Evolutionary conservation across 441 rosid genomes (phyloP), one percentile per base, ranked within the genome.

Genomic region (Isatis lusitanica): DNA sequence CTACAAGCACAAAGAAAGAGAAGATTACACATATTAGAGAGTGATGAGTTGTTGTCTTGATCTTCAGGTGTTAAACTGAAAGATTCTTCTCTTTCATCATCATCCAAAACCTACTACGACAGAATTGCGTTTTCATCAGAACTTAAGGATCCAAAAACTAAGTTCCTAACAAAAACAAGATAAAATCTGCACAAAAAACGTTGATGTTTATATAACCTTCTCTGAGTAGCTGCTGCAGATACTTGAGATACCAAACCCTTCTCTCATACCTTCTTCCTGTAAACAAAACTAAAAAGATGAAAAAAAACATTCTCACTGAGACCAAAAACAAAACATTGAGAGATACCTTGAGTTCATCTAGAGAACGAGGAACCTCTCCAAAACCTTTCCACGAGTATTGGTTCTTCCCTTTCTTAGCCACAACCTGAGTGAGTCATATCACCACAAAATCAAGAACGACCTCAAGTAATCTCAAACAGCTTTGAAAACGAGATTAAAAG

Each of bases 301-400:
- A 60, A 31, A 74, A 59, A 31, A 74, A 59, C 30, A 74, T 9
- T 30, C 39, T 44, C 53, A 31, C 9, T n/a, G 33, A 71, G 61
- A 50, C 0, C 7, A 35, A 15, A 1, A 39, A 39, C 13, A 43
- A 43, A n/a, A 13, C 2, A 43, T 13, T 8, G 33, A 70, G 15
- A 68, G 36, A 4, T 74, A 89, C 96, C 93, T 86, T 86, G 7
- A 91, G 83, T 70, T 83, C 80, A 35, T 83, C 61, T 26, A 94
- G 68, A 68, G 91, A 83, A 12, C 57, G 57, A 16, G 91, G 91
- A 71, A 94, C 80, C 44, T 90, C 91, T 0, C 39, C 84, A 66
- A 90, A 88, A n/a, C 98, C 98, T 72, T 84, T 94, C 97, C 98
- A 91, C 2, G 89, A 84, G 58, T 94, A 94, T 66, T 82, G 84